Evolutionary conservation across 192 early-diverging fungal genomes (phyloP).

Genomic region (Piromyces finnis): DNA sequence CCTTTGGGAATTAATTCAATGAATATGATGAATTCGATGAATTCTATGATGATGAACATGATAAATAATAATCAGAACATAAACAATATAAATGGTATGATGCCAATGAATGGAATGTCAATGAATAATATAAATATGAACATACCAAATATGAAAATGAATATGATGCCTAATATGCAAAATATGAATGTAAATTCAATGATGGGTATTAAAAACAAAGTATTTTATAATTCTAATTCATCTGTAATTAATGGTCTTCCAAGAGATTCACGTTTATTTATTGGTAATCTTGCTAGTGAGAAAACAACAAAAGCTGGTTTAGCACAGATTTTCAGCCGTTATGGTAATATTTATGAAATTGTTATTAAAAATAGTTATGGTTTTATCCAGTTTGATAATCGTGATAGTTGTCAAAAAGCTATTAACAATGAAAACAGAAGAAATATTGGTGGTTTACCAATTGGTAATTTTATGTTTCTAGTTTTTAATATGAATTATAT

Average conservation of each 20-base stretch:
- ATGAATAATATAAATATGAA: neutral
- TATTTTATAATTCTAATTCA: neutral
- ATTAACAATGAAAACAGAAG: slow-evolving; percentile 18
- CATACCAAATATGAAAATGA: neutral
- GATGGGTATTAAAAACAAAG: neutral
- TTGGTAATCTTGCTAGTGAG: slow-evolving; percentile 27
- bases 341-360: slow-evolving; percentile 34
- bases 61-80: neutral
- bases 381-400: slow-evolving; percentile 30
- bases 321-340: slow-evolving; percentile 26
- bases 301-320: slow-evolving; percentile 16
- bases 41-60: neutral
- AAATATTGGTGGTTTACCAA: slow-evolving; percentile 12
- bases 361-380: slow-evolving; percentile 21
- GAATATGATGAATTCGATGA: neutral
- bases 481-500: too few relatives aligned
- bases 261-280: slow-evolving; percentile 17
- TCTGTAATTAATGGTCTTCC: slow-evolving; percentile 1
- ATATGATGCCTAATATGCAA: neutral
- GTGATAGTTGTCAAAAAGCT: slow-evolving; percentile 13
- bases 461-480: neutral
- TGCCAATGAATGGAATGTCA: neutral
- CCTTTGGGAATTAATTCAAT: neutral
- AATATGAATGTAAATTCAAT: neutral
- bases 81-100: neutral